A percentile compares a stretch with the other conserved stretches of the same genome.
Conservation (phyloP, 352 stramenopile genomes). For the Pythium angustatum region DNA sequence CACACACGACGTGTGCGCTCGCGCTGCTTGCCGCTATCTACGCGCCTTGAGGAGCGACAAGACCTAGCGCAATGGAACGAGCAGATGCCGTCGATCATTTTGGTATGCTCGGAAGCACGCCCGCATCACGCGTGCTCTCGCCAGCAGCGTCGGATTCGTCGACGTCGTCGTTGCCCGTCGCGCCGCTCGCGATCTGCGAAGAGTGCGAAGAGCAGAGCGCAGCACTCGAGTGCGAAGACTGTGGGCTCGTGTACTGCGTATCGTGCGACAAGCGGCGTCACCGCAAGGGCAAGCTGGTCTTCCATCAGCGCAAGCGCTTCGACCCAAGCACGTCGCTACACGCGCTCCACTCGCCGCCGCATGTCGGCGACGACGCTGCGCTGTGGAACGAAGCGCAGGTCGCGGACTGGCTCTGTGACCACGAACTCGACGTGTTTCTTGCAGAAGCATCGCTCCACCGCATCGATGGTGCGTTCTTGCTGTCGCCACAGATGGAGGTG, state of each 20-base stretch:
- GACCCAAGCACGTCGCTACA: not conserved
- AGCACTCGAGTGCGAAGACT: slow-evolving; percentile 65
- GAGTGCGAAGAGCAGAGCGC: slow-evolving; percentile 63
- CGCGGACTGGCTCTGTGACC: slow-evolving; percentile 54
- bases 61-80: not conserved
- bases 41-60: too few species aligned
- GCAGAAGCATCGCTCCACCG: slow-evolving; percentile 37
- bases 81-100: not conserved
- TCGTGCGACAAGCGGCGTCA: slow-evolving; percentile 67
- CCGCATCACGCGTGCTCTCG: not conserved
- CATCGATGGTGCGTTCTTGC: slow-evolving; percentile 55
- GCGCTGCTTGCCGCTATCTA: too few species aligned
- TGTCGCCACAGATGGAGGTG: slow-evolving; percentile 43
- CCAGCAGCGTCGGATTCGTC: slow-evolving; percentile 22
- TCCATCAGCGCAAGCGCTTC: slow-evolving; percentile 50
- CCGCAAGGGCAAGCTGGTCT: slow-evolving; percentile 81
- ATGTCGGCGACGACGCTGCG: not conserved
- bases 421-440: slow-evolving; percentile 63
- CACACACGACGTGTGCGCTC: not conserved
- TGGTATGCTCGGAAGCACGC: not conserved
- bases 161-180: not conserved
- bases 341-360: not conserved
- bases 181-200: slow-evolving; percentile 44
- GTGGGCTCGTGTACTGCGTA: slow-evolving; percentile 71
- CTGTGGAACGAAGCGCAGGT: slow-evolving; percentile 40